Base-by-base conservation (phyloP, 768 basidiomycete species). In the Amyloporia xantha region DNA sequence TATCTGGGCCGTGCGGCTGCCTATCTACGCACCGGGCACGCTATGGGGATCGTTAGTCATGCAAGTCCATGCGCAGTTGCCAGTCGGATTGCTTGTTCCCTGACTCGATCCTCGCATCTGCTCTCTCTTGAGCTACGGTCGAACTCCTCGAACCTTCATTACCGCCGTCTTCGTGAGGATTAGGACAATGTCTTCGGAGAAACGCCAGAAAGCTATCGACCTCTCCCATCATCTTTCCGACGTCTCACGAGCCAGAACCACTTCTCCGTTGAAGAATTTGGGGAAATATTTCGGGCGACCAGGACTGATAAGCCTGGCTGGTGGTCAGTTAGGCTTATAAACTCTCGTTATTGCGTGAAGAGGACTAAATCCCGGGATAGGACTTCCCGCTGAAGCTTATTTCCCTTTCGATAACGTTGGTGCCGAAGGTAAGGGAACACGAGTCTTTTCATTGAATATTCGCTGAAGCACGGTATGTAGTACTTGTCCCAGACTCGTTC, bases 221-320 rank as follows among this genome's bases (percentile, higher is more conserved):
- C 68, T 88, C 39, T 81, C 79, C 19, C 83, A 87, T 59, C 88
- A 90, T 61, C 66, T 90, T 24, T 85, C 81, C n/a, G 59, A 65
- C 2, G 30, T 82, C 17, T 64, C 83, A 2, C 71, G 68, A 47
- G 69, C 73, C 24, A 70, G 85, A 38, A 43, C 57, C 24, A 51
- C 66, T 2, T 82, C 78, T 35, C 81, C 85, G 0, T 67, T 91
- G 48, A 91, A 91, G 63, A 75, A 73, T 36, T 62, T 88, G 48
- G 24, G 78, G 58, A 79, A 78, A 63, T 86, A 84, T 62, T 68
- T 73, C 51, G 67, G 66, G 2, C 68, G 67, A 35, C 76, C 78
- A 15, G 80, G 78, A 9, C 52, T 81, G 6, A 75, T 87, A 44
- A 67, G 62, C 43, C 67, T 91, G 52, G 84, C 84, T n/a, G 86